These are phyloP conservation scores for Penicillium sp. DNA, from an alignment of 2,329 filamentous ascomycete species.

Conservation along the genomic window DNA sequence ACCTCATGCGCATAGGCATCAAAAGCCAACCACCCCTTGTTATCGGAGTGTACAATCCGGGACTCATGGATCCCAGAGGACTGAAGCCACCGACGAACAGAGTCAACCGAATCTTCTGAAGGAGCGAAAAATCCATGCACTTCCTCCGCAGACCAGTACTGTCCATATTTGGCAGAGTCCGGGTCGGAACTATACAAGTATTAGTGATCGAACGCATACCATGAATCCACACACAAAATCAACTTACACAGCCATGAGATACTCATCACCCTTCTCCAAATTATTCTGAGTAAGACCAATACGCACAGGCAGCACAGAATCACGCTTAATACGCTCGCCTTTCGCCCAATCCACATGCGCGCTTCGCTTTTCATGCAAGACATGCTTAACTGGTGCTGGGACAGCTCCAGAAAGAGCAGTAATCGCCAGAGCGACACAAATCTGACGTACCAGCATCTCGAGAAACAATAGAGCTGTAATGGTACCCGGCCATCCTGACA, in stretches of 20 bases:
- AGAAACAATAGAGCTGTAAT: background rate
- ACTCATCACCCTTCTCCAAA: conserved; percentile 44
- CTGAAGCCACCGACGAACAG: conserved; percentile 55
- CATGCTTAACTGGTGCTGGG: conserved; percentile 35
- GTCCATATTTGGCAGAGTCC: conserved; percentile 41
- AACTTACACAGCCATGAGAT: conserved; percentile 43
- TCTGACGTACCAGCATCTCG: conserved; percentile 17
- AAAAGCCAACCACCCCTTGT: conserved; percentile 55
- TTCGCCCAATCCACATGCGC: conserved; percentile 39
- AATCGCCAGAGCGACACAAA: conserved; percentile 19
- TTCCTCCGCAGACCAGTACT: conserved; percentile 44
- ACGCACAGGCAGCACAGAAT: conserved; percentile 44
- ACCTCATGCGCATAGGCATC: conserved; percentile 54
- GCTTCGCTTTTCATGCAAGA: conserved; percentile 44
- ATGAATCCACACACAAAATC: background rate
- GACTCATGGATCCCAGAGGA: conserved; percentile 50
- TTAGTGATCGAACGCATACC: background rate
- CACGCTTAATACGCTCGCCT: conserved; percentile 34
- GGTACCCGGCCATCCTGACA: background rate
- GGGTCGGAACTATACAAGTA: conserved; percentile 37
- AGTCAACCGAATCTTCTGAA: conserved; percentile 45
- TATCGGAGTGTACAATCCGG: conserved; percentile 51
- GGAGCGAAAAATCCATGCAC: conserved; percentile 46
- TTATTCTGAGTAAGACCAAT: conserved; percentile 49
- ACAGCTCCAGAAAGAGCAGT: conserved; percentile 24